Evolutionary conservation across 176 grass and related monocot genomes (phyloP).

Genomic region (Puccinellia tenuiflora): DNA sequence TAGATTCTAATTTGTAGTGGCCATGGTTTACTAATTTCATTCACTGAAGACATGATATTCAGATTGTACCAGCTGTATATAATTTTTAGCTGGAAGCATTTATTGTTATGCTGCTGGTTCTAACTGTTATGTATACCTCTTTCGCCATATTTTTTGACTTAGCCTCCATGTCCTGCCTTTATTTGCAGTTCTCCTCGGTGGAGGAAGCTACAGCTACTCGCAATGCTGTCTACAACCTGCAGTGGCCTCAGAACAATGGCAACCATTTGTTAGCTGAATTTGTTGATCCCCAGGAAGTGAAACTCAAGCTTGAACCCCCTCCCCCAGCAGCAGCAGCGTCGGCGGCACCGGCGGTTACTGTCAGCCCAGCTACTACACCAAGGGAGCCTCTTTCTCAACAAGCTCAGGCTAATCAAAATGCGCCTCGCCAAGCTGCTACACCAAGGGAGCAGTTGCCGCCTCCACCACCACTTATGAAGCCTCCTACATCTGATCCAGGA

Average conservation of each 20-base stretch:
- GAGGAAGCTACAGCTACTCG: constrained; percentile 92
- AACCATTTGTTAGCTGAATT: constrained; percentile 89
- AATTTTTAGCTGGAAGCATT: background rate
- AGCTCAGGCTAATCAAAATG: constrained; percentile 42
- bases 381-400: constrained; percentile 39
- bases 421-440: constrained; percentile 23
- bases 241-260: constrained; percentile 91
- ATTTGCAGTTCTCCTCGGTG: constrained; percentile 64
- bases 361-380: constrained; percentile 36
- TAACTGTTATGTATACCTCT: background rate
- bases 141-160: constrained; percentile 10
- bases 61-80: background rate
- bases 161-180: background rate
- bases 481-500: constrained; percentile 18
- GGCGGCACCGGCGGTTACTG: constrained; percentile 11
- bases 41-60: background rate
- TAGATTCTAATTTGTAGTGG: background rate
- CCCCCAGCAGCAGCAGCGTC: background rate
- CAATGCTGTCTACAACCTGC: constrained; percentile 80
- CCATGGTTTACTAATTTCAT: background rate
- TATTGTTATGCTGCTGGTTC: background rate
- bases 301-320: constrained; percentile 52
- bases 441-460: constrained; percentile 57
- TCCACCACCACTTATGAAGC: constrained; percentile 35
- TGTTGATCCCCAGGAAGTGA: constrained; percentile 89